These are phyloP conservation scores for Nymphaea colorata DNA, from an alignment of 164 flowering plant genomes.

Conservation along the genomic window DNA sequence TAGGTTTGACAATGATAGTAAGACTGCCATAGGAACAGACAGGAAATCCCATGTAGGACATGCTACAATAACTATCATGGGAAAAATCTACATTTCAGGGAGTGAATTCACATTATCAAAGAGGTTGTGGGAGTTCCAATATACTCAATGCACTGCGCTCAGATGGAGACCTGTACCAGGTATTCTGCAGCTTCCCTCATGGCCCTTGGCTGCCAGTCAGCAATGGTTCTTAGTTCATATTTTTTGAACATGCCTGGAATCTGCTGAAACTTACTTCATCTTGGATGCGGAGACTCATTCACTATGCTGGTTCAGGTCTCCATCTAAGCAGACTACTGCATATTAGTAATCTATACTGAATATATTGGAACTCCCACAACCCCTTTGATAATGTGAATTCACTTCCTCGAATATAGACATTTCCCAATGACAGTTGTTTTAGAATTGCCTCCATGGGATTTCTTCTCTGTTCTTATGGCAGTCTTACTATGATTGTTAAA, in stretches of 20 bases:
- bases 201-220: conserved; percentile 7
- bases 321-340: not conserved
- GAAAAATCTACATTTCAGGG: not conserved
- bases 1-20: not conserved
- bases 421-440: not conserved
- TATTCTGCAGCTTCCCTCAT: conserved; percentile 14
- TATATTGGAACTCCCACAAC: not conserved
- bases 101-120: not conserved
- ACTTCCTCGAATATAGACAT: not conserved
- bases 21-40: not conserved
- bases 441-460: not conserved
- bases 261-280: conserved; percentile 9
- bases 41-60: not conserved
- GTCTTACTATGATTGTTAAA: too few relatives aligned
- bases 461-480: not conserved
- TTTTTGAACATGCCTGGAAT: conserved; percentile 41
- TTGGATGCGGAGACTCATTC: not conserved
- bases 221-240: conserved; percentile 18
- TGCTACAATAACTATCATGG: not conserved
- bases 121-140: not conserved
- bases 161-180: not conserved
- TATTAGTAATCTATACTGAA: not conserved
- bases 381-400: not conserved
- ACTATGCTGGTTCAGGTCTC: not conserved
- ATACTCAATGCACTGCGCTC: not conserved